phyloP scores from a whole-genome alignment of 2,329 filamentous ascomycete genomes.

The Sporothrix pallida region DNA sequence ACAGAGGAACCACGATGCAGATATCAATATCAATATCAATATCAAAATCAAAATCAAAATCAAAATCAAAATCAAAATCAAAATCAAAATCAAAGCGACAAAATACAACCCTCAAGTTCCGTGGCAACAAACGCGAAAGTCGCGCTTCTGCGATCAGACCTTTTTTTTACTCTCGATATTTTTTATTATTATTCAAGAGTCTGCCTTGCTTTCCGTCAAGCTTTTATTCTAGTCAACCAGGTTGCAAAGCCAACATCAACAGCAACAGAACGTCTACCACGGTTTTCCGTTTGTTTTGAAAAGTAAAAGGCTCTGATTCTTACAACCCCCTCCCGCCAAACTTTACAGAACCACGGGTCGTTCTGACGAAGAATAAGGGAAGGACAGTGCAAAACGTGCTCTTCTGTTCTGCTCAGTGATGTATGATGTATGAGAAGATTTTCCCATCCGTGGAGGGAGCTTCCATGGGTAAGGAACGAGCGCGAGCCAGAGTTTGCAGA shows the following conservation, averaged over 20 bases:
- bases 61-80: too few relatives aligned
- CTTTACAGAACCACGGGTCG: slow-evolving; percentile 14
- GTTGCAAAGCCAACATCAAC: neutral
- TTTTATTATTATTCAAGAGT: neutral
- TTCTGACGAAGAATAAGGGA: neutral
- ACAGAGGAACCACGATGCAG: neutral
- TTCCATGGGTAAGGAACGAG: neutral
- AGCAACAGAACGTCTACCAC: neutral
- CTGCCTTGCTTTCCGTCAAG: neutral
- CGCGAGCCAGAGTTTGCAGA: neutral
- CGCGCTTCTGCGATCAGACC: slow-evolving; percentile 12
- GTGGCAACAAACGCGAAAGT: slow-evolving; percentile 7
- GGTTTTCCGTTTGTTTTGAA: slow-evolving; percentile 16
- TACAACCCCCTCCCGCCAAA: slow-evolving; percentile 7
- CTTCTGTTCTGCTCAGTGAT: neutral
- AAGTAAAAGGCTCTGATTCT: neutral
- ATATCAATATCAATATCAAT: too few relatives aligned
- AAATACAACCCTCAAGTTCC: neutral
- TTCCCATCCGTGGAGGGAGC: neutral
- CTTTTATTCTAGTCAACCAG: slow-evolving; percentile 7
- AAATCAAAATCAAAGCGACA: neutral
- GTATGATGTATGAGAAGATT: neutral
- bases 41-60: neutral
- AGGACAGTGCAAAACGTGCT: neutral
- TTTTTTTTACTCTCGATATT: neutral